Conservation (phyloP, 2,329 filamentous ascomycete genomes). For the Epichloe hybrida region DNA sequence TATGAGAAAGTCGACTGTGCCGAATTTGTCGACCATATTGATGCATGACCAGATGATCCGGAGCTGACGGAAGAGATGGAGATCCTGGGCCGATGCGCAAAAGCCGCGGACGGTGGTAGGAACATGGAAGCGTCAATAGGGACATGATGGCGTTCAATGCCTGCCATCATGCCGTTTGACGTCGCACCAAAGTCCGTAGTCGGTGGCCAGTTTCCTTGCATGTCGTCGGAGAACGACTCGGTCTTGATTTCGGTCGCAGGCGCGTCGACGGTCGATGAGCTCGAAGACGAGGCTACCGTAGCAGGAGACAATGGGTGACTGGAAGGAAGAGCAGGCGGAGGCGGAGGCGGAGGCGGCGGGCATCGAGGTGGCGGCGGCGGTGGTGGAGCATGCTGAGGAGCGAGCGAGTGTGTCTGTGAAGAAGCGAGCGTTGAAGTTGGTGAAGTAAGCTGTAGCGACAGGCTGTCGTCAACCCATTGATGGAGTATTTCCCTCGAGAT, state of each 20-base stretch:
- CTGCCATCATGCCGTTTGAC: slow-evolving; percentile 3
- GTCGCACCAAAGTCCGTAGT: slow-evolving; percentile 5
- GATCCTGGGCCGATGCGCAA: slow-evolving; percentile 28
- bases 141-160: slow-evolving; percentile 2
- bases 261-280: slow-evolving; percentile 8
- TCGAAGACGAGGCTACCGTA: slow-evolving; percentile 6
- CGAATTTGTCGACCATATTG: slow-evolving; percentile 30
- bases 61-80: slow-evolving; percentile 38
- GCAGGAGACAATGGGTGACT: slow-evolving; percentile 9
- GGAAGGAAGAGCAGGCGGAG: slow-evolving; percentile 16
- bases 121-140: slow-evolving; percentile 17
- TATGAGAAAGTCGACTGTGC: slow-evolving; percentile 27
- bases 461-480: slow-evolving; percentile 26
- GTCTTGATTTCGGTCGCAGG: slow-evolving; percentile 17
- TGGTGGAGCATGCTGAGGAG: slow-evolving; percentile 14
- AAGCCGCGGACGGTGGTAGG: slow-evolving; percentile 22
- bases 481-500: slow-evolving; percentile 29
- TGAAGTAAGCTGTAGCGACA: slow-evolving; percentile 18
- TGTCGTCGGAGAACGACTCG: slow-evolving; percentile 17
- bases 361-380: slow-evolving; percentile 20
- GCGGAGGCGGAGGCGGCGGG: slow-evolving; percentile 10
- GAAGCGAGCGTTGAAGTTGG: slow-evolving; percentile 9
- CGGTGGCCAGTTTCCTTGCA: slow-evolving; percentile 12
- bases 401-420: slow-evolving; percentile 9
- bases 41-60: slow-evolving; percentile 34